These are phyloP conservation scores for Apiospora phragmitis DNA, from an alignment of 2,329 filamentous ascomycete species.

Conservation along the genomic window DNA sequence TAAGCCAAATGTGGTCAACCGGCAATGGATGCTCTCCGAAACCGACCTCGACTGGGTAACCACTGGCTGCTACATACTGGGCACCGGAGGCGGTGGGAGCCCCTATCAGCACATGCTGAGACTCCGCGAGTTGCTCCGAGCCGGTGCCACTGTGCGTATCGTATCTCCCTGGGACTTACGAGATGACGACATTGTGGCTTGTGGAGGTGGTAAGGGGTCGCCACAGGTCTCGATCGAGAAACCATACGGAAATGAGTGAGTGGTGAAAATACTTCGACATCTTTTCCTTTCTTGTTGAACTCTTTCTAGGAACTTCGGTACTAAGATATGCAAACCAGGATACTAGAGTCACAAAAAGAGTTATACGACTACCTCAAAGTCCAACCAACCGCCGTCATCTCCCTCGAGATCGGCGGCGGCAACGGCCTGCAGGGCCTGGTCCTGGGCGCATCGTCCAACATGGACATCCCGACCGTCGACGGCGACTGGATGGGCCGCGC, in stretches of 20 bases:
- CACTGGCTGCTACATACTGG: constrained; percentile 61
- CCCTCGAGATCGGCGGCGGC: constrained; percentile 66
- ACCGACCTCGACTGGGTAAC: constrained; percentile 58
- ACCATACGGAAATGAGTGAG: constrained; percentile 52
- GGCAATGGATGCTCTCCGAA: constrained; percentile 58
- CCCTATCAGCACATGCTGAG: constrained; percentile 55
- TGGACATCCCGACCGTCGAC: constrained; percentile 52
- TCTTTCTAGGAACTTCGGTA: not conserved
- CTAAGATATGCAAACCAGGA: constrained; percentile 17
- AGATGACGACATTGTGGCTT: constrained; percentile 52
- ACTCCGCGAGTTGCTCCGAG: constrained; percentile 49
- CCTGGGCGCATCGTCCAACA: constrained; percentile 52
- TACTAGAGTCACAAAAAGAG: constrained; percentile 50
- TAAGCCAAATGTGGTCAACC: constrained; percentile 47
- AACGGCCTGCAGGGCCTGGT: constrained; percentile 63
- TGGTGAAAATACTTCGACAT: not conserved
- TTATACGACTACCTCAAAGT: constrained; percentile 48
- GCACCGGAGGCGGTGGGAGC: constrained; percentile 60
- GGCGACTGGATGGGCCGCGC: constrained; percentile 61
- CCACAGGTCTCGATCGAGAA: constrained; percentile 63
- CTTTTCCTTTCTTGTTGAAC: not conserved
- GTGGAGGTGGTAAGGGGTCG: constrained; percentile 59
- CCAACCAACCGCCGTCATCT: constrained; percentile 40
- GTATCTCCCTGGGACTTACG: constrained; percentile 50
- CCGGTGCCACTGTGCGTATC: constrained; percentile 51